These are phyloP conservation scores for Trichosporon sp. DNA, from an alignment of 1,284 basidiomycete species.

Conservation along the genomic window DNA sequence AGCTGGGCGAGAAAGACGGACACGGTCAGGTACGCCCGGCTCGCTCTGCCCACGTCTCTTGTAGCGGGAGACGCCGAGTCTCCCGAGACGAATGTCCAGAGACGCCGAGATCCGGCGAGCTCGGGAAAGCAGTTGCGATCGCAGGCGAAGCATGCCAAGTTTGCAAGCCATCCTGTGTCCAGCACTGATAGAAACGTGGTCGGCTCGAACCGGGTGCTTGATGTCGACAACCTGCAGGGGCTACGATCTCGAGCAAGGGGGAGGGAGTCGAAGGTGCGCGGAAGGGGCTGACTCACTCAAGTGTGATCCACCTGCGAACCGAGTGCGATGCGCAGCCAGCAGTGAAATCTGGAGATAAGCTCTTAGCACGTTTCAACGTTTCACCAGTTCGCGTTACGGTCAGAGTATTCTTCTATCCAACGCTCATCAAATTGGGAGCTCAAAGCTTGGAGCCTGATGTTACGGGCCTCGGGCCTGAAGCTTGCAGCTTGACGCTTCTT, in stretches of 20 bases:
- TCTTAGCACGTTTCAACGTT: neutral
- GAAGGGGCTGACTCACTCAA: neutral
- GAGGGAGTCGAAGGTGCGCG: neutral
- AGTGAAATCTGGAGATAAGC: neutral
- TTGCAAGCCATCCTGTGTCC: neutral
- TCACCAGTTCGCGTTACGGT: neutral
- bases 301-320: neutral
- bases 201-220: neutral
- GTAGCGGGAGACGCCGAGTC: neutral
- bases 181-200: neutral
- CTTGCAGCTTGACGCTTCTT: neutral
- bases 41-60: neutral
- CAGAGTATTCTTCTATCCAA: neutral
- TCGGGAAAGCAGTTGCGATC: neutral
- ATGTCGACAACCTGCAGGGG: neutral
- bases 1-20: neutral
- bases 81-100: neutral
- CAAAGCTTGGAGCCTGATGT: neutral
- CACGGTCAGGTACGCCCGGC: neutral
- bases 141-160: neutral
- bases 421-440: neutral
- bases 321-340: conserved; percentile 7
- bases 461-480: neutral
- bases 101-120: conserved; percentile 4
- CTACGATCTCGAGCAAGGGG: neutral